Conservation (phyloP, 257 asterid genomes). For the Craterostigma plantagineum region DNA sequence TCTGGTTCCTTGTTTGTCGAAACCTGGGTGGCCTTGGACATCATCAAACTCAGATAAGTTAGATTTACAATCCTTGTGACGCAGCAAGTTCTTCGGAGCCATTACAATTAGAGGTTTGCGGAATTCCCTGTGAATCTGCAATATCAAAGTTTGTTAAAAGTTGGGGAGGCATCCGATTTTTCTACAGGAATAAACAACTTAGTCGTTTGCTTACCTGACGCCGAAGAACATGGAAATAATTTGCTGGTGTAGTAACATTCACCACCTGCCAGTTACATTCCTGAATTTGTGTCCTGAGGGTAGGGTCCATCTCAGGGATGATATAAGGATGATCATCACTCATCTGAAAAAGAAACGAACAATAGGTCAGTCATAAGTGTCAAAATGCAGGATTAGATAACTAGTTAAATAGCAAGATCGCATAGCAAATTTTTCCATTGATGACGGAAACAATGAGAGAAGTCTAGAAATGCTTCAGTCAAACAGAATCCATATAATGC, state of each 20-base stretch:
- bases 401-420: too few relatives aligned
- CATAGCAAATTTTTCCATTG: too few relatives aligned
- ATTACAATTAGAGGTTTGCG: constrained; percentile 92
- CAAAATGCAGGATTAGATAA: too few relatives aligned
- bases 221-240: constrained; percentile 93
- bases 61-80: constrained; percentile 86
- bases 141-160: constrained; percentile 3
- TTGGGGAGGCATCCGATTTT: constrained; percentile 11
- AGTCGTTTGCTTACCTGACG: constrained; percentile 55
- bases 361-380: too few relatives aligned
- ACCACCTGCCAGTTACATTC: constrained; percentile 99
- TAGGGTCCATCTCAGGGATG: constrained; percentile 95
- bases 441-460: too few relatives aligned
- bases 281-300: constrained; percentile 80
- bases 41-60: constrained; percentile 85
- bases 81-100: constrained; percentile 89
- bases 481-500: too few relatives aligned
- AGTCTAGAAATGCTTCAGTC: too few relatives aligned
- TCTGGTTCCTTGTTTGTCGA: constrained; percentile 94
- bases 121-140: constrained; percentile 79
- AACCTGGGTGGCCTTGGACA: constrained; percentile 90
- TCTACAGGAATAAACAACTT: neutral
- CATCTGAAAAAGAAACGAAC: constrained; percentile 33
- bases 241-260: constrained; percentile 96
- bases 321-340: constrained; percentile 82